phyloP scores from a whole-genome alignment of 1,284 basidiomycete genomes.

The Puccinia coronata region DNA sequence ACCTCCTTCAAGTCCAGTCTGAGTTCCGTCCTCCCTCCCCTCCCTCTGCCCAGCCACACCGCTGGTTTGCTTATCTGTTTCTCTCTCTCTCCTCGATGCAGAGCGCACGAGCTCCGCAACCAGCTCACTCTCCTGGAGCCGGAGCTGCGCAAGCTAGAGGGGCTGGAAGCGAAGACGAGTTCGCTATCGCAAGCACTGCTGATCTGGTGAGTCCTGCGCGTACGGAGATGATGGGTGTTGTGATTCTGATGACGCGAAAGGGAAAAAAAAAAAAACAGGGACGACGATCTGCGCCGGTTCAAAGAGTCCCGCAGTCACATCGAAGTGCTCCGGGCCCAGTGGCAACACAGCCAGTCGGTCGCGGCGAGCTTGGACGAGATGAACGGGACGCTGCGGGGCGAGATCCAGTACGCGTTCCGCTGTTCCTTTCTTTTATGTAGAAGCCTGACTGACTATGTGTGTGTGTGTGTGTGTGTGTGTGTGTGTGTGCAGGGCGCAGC shows the following conservation, averaged over 20 bases:
- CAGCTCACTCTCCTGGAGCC: conserved; percentile 33
- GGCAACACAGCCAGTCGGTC: neutral
- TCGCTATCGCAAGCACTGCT: conserved; percentile 17
- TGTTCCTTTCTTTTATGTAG: neutral
- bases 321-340: neutral
- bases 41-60: neutral
- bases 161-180: conserved; percentile 3
- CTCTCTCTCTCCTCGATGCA: neutral
- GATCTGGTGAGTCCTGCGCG: conserved; percentile 3
- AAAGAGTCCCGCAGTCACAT: conserved; percentile 10
- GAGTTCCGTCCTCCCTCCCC: neutral
- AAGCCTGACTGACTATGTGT: too few species aligned
- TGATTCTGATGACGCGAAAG: too few species aligned
- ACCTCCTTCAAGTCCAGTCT: neutral
- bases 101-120: conserved; percentile 32
- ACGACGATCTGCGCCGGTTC: conserved; percentile 39
- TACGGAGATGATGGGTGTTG: too few species aligned
- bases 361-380: neutral
- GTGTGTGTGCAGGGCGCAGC: neutral
- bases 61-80: too few species aligned
- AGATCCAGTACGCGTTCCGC: neutral
- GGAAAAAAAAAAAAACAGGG: conserved; percentile 11
- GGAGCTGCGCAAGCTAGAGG: conserved; percentile 6
- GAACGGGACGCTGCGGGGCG: neutral
- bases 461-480: neutral